phyloP scores from a whole-genome alignment of 2,329 filamentous ascomycete species.

The Septoria petroselini region DNA sequence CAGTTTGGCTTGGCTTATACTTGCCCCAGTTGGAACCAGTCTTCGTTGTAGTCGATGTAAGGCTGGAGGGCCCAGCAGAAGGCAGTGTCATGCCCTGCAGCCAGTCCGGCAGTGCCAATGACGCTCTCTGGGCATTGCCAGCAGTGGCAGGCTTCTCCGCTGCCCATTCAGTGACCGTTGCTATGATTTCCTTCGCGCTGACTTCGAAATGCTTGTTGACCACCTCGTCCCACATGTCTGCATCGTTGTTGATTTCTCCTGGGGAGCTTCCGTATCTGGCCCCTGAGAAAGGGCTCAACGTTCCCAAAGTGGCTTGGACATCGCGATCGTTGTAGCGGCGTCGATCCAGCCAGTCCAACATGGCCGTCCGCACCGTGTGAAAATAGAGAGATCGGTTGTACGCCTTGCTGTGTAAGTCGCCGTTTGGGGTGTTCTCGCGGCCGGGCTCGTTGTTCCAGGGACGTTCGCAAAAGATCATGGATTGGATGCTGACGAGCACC shows the following conservation, averaged over 20 bases:
- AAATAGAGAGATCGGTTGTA: conserved; percentile 35
- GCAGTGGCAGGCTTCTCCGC: not conserved
- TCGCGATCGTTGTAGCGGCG: not conserved
- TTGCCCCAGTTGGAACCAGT: too few species aligned
- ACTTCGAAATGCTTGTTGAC: conserved; percentile 19
- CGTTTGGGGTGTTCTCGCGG: conserved; percentile 23
- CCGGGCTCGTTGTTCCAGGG: conserved; percentile 56
- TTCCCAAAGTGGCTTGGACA: not conserved
- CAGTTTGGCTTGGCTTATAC: too few species aligned
- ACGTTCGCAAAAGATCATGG: conserved; percentile 55
- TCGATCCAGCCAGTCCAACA: conserved; percentile 37
- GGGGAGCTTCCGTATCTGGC: too few species aligned
- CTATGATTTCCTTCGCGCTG: conserved; percentile 13
- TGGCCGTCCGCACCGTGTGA: conserved; percentile 36
- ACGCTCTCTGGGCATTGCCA: too few species aligned
- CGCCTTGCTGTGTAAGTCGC: conserved; percentile 16
- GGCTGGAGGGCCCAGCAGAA: too few species aligned
- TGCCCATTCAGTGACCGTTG: conserved; percentile 14
- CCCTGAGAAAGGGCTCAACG: not conserved
- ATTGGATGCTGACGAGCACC: conserved; percentile 53
- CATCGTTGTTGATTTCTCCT: conserved; percentile 1
- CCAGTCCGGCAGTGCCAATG: too few species aligned
- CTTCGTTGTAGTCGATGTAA: too few species aligned
- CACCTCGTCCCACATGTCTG: conserved; percentile 19
- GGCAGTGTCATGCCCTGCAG: too few species aligned